These are phyloP conservation scores for Xylariaceae sp. DNA, from an alignment of 2,329 filamentous ascomycete genomes.

Conservation along the genomic window DNA sequence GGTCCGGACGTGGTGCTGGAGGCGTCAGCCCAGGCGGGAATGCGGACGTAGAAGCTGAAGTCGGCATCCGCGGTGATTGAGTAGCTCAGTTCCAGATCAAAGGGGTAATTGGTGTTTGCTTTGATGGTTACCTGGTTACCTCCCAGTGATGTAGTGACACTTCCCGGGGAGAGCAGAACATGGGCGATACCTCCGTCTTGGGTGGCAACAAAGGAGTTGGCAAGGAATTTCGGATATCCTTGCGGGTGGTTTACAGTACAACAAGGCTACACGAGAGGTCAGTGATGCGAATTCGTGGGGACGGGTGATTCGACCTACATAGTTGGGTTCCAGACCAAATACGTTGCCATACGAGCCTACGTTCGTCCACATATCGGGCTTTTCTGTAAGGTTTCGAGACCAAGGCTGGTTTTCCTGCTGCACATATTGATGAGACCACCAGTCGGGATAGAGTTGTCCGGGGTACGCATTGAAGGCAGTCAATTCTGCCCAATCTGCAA, in stretches of 20 bases:
- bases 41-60: constrained; percentile 29
- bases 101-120: constrained; percentile 45
- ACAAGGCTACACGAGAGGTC: constrained; percentile 32
- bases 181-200: constrained; percentile 48
- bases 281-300: background rate
- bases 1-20: constrained; percentile 17
- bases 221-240: constrained; percentile 51
- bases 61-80: constrained; percentile 23
- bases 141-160: constrained; percentile 33
- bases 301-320: constrained; percentile 17
- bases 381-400: constrained; percentile 34
- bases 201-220: constrained; percentile 41
- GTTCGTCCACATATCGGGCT: constrained; percentile 36
- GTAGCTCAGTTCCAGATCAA: constrained; percentile 27
- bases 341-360: constrained; percentile 40
- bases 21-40: constrained; percentile 25
- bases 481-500: constrained; percentile 44
- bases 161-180: constrained; percentile 43
- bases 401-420: constrained; percentile 48
- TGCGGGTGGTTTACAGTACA: constrained; percentile 56
- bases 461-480: constrained; percentile 51
- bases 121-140: constrained; percentile 35
- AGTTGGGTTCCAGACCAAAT: constrained; percentile 49
- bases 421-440: constrained; percentile 54
- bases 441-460: constrained; percentile 43